Base-by-base conservation (phyloP, 1,284 basidiomycete genomes). In the Somion occarium region DNA sequence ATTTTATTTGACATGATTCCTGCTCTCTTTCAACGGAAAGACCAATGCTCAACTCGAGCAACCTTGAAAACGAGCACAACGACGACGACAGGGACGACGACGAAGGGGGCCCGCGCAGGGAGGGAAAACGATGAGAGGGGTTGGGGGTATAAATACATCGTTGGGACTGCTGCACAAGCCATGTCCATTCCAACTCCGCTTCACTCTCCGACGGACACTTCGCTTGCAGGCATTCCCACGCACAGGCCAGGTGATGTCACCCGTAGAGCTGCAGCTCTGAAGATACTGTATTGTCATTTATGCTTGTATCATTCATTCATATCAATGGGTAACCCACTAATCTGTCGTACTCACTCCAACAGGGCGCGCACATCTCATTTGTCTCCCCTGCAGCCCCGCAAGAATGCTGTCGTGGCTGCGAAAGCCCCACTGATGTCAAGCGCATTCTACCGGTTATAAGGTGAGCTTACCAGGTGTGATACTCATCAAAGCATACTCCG, bases 1-100 rank as follows among this genome's bases (percentile, higher is more conserved):
- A 88, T 87, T 76, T 91, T 91, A 85, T 91, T 91, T 54, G 88
- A 90, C 88, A 91, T 91, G 63, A 15, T 15, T 34, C 7, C 58
- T 61, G 61, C 59, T 53, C 60, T 61, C 58, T 44, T 44, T 56
- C 38, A 41, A 23, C 13, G 42, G 22, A 39, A 3, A 11, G 30
- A 13, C 13, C 13, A 26, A 15, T 46, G n/a, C 9, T 5, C 23
- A 20, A 23, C 22, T n/a, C 20, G 44, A 27, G 44, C 18, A 15
- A 22, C 23, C 25, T 42, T 46, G 44, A 34, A 7, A 18, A 27
- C 44, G 30, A 43, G 42, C 42, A 23, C 42, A 48, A 48, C 46
- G 46, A 37, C 46, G 46, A 38, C 60, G 59, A 54, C 58, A 61
- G 59, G 63, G 65, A 60, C 61, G 54, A 48, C 47, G 59, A 57